Evolutionary conservation across 2,329 filamentous ascomycete species (phyloP).

Genomic region (Ophiostoma populinum): DNA sequence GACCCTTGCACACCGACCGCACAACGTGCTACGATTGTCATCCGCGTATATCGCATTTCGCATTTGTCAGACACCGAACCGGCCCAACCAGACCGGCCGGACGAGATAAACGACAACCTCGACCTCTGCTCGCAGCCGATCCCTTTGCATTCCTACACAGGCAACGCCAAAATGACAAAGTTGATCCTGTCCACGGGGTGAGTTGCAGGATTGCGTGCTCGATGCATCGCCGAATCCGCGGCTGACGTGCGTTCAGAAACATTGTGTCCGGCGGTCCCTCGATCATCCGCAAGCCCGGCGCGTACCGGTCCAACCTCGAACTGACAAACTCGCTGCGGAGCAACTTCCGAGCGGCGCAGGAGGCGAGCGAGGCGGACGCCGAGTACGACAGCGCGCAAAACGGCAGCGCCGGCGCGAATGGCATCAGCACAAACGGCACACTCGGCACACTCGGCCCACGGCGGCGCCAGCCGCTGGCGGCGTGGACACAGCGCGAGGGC

Average conservation of each 20-base stretch:
- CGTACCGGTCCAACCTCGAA: slow-evolving; percentile 80
- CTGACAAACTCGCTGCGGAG: slow-evolving; percentile 73
- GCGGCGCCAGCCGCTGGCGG: slow-evolving; percentile 17
- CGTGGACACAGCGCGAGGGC: slow-evolving; percentile 53
- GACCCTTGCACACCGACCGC: no score
- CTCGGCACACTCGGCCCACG: slow-evolving; percentile 4
- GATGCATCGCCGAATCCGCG: no score
- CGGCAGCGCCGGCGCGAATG: slow-evolving; percentile 8
- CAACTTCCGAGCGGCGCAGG: slow-evolving; percentile 62
- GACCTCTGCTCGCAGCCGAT: no score
- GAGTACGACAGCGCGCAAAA: slow-evolving; percentile 11
- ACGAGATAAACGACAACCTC: no score
- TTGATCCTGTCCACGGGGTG: no score
- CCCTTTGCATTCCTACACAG: no score
- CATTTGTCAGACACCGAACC: no score
- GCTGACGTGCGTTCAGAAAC: slow-evolving; percentile 33
- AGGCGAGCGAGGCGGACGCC: slow-evolving; percentile 28
- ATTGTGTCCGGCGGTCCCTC: slow-evolving; percentile 73
- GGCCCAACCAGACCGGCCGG: no score
- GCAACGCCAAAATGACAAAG: no score
- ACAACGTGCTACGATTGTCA: no score
- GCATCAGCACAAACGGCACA: neutral
- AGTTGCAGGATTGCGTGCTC: no score
- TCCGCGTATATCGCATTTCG: no score
- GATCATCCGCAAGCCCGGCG: slow-evolving; percentile 61